Conservation (phyloP, 2,329 filamentous ascomycete genomes). For the Pyricularia pennisetigena region DNA sequence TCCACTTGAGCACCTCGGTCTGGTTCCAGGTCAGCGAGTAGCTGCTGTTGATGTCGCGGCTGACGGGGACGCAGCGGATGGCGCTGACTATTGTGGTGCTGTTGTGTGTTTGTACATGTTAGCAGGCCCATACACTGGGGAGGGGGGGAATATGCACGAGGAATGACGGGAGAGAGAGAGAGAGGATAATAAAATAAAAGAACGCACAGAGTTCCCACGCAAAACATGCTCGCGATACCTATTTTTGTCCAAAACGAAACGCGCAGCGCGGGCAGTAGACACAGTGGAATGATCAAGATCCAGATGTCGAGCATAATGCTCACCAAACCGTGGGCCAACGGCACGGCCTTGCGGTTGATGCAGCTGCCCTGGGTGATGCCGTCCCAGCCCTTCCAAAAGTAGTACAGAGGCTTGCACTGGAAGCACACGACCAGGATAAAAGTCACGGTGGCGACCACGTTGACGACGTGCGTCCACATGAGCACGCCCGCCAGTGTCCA, state of each 20-base stretch:
- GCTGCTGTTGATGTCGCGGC: background rate
- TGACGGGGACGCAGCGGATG: background rate
- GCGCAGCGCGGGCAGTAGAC: background rate
- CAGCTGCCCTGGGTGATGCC: background rate
- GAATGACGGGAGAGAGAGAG: background rate
- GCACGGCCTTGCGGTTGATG: background rate
- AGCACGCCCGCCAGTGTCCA: background rate
- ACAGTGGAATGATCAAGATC: conserved; percentile 2
- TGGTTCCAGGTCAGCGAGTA: conserved; percentile 1
- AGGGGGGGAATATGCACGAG: background rate
- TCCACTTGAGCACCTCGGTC: background rate
- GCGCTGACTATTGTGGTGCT: background rate
- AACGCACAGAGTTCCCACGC: background rate
- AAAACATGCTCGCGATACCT: conserved; percentile 2
- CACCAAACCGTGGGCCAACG: background rate
- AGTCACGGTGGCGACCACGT: background rate
- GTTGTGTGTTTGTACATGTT: background rate
- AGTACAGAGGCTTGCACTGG: background rate
- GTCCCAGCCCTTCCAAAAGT: conserved; percentile 3
- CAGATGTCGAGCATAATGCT: conserved; percentile 3
- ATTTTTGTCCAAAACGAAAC: background rate
- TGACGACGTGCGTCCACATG: background rate
- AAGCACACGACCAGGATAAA: background rate
- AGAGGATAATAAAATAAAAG: background rate
- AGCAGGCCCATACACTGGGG: background rate